Evolutionary conservation across 768 basidiomycete genomes (phyloP).

Genomic region (Pulveroboletus sp.): DNA sequence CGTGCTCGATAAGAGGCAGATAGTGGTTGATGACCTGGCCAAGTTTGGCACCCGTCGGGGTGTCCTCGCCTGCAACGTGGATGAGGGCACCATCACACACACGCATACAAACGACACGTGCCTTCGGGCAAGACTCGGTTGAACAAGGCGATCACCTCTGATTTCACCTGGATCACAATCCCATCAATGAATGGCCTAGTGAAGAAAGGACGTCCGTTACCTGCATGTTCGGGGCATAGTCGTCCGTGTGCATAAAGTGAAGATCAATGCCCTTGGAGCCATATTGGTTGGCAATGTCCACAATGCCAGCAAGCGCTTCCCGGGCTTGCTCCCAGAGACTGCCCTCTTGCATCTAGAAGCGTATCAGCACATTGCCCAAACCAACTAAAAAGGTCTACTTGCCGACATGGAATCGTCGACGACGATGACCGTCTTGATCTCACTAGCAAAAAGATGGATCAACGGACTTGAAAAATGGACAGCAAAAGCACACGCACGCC

Average conservation of each 20-base stretch:
- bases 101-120: background rate
- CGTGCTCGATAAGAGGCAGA: conserved; percentile 31
- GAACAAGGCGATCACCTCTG: conserved; percentile 24
- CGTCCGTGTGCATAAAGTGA: conserved; percentile 39
- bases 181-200: background rate
- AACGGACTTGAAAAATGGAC: background rate
- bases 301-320: conserved; percentile 41
- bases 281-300: conserved; percentile 35
- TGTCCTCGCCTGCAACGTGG: conserved; percentile 27
- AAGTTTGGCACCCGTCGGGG: conserved; percentile 38
- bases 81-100: conserved; percentile 1
- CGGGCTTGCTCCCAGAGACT: conserved; percentile 37
- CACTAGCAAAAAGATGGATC: conserved; percentile 18
- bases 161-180: conserved; percentile 14
- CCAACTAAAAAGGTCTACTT: background rate
- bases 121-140: conserved; percentile 25
- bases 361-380: background rate
- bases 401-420: conserved; percentile 42
- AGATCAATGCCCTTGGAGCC: conserved; percentile 41
- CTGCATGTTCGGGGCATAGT: conserved; percentile 29
- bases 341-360: conserved; percentile 39
- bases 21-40: conserved; percentile 36
- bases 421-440: conserved; percentile 41
- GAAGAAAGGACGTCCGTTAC: conserved; percentile 3
- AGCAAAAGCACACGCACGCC: conserved; percentile 21